A percentile compares a stretch with the other conserved stretches of the same genome.
These are phyloP conservation scores for Hemileia vastatrix DNA, from an alignment of 1,284 basidiomycete genomes.

Conservation along the genomic window DNA sequence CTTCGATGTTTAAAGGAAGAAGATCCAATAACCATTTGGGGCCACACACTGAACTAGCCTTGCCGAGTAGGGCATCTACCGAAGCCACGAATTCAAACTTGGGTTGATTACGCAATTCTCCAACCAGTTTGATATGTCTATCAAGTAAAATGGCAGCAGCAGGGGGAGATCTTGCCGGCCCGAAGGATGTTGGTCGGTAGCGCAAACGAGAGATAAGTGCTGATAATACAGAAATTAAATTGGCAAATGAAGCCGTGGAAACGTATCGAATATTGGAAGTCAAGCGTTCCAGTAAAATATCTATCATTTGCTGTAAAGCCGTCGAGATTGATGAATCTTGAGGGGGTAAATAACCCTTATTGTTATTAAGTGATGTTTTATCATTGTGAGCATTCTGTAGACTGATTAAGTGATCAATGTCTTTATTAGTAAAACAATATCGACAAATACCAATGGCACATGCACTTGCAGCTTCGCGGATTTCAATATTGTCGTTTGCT, in stretches of 20 bases:
- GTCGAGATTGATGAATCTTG: conserved; percentile 38
- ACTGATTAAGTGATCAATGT: conserved; percentile 52
- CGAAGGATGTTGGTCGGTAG: conserved; percentile 33
- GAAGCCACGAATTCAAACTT: conserved; percentile 83
- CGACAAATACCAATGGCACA: conserved; percentile 55
- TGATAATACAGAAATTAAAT: conserved; percentile 15
- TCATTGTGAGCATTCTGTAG: conserved; percentile 24
- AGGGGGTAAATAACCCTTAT: conserved; percentile 25
- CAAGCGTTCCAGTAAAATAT: no score
- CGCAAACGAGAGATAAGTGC: conserved; percentile 48
- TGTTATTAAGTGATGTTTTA: conserved; percentile 3
- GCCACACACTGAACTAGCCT: conserved; percentile 75
- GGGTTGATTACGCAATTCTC: conserved; percentile 64
- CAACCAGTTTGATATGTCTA: conserved; percentile 64
- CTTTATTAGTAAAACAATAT: conserved; percentile 59
- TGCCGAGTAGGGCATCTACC: conserved; percentile 68
- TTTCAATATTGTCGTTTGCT: conserved; percentile 21
- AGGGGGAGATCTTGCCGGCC: conserved; percentile 52
- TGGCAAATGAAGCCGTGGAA: conserved; percentile 47
- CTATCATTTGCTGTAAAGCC: conserved; percentile 48
- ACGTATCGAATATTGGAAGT: no score
- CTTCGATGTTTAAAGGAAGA: conserved; percentile 75
- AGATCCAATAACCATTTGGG: conserved; percentile 65
- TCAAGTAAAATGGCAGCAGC: conserved; percentile 65
- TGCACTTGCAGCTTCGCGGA: conserved; percentile 23